These are phyloP conservation scores for Durio zibethinus DNA, from an alignment of 345 rosid species.

Conservation along the genomic window DNA sequence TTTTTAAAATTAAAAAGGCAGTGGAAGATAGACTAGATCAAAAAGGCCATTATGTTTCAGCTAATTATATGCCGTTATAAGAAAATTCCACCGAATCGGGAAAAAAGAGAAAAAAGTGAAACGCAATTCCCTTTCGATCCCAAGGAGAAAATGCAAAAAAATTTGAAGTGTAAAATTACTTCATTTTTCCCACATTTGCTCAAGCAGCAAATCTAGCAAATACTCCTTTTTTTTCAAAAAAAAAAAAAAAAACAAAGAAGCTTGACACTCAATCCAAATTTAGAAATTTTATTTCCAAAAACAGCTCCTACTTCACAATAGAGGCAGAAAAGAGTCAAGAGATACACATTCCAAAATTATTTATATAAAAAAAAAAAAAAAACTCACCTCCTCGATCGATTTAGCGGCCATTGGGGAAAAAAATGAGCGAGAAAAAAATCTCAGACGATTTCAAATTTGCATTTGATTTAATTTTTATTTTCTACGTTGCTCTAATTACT, in stretches of 20 bases:
- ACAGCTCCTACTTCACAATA: neutral
- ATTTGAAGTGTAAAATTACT: neutral
- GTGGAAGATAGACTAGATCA: neutral
- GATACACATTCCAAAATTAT: neutral
- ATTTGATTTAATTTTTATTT: neutral
- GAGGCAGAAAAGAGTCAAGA: neutral
- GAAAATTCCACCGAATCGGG: neutral
- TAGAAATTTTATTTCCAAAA: constrained; percentile 2
- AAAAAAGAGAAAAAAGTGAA: neutral
- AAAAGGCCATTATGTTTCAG: neutral
- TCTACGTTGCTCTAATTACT: neutral
- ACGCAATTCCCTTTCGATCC: neutral
- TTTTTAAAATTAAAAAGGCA: neutral
- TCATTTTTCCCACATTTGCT: constrained; percentile 5
- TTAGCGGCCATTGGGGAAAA: constrained; percentile 25
- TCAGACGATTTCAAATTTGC: neutral
- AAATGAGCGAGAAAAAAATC: neutral
- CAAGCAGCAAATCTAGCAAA: constrained; percentile 5
- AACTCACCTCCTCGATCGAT: constrained; percentile 28
- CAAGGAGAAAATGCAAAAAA: neutral
- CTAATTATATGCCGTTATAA: neutral
- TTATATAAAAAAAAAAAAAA: neutral
- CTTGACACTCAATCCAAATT: neutral
- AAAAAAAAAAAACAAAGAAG: neutral
- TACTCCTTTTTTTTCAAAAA: neutral